phyloP scores from a whole-genome alignment of 2,329 filamentous ascomycete genomes.

The Alternaria triticina region DNA sequence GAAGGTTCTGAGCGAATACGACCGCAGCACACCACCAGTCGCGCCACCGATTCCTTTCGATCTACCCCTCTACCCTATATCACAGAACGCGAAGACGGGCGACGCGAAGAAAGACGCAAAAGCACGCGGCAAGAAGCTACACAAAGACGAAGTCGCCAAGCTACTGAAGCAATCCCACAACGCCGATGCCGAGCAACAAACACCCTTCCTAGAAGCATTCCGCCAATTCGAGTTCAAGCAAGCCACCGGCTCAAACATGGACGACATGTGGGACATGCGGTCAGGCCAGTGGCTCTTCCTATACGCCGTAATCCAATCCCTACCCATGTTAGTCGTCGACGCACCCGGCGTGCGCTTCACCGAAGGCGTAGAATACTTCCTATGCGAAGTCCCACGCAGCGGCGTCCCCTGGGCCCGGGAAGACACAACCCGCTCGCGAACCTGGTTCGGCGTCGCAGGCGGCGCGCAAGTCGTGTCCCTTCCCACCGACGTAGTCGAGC shows the following conservation, averaged over 20 bases:
- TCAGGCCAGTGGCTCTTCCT: conserved; percentile 83
- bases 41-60: conserved; percentile 92
- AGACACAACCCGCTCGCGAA: conserved; percentile 61
- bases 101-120: conserved; percentile 77
- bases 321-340: conserved; percentile 80
- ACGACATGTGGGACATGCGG: conserved; percentile 74
- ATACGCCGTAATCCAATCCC: conserved; percentile 76
- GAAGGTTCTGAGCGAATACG: conserved; percentile 83
- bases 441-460: conserved; percentile 78
- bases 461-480: conserved; percentile 66
- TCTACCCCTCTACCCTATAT: conserved; percentile 75
- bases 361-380: conserved; percentile 79
- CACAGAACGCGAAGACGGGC: conserved; percentile 69
- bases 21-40: conserved; percentile 86
- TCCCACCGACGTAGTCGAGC: conserved; percentile 68
- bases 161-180: conserved; percentile 85
- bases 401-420: conserved; percentile 76
- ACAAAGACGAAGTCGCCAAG: conserved; percentile 77
- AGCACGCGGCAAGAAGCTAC: conserved; percentile 73
- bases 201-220: conserved; percentile 72
- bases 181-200: conserved; percentile 67
- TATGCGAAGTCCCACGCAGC: conserved; percentile 76
- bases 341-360: conserved; percentile 72
- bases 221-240: conserved; percentile 74
- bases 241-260: conserved; percentile 66